phyloP scores from a whole-genome alignment of 495 filamentous ascomycete genomes.

The Annulohypoxylon maeteangense region DNA sequence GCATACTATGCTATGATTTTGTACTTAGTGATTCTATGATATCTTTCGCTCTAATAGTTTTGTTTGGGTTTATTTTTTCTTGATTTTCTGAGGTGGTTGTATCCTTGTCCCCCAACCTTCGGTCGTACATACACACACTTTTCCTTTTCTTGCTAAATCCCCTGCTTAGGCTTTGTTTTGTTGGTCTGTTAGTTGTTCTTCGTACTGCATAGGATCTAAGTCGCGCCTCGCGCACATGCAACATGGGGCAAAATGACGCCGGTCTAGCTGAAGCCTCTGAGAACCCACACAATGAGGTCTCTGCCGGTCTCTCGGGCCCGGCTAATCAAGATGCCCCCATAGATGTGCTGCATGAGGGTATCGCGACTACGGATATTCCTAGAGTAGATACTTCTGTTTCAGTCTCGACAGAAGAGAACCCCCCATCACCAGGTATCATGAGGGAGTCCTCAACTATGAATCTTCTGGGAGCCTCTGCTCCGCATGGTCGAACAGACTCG shows the following conservation, averaged over 20 bases:
- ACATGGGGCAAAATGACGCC: conserved; percentile 38
- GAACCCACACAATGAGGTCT: conserved; percentile 24
- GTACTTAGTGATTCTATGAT: conserved; percentile 29
- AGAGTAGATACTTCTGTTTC: conserved; percentile 29
- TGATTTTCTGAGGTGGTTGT: conserved; percentile 25
- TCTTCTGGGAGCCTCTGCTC: conserved; percentile 39
- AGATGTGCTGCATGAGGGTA: conserved; percentile 25
- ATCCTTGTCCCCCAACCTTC: conserved; percentile 15
- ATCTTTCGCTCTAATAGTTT: conserved; percentile 21
- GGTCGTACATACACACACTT: conserved; percentile 13
- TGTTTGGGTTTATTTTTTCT: conserved; percentile 28
- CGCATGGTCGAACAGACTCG: conserved; percentile 36
- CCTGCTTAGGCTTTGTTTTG: conserved; percentile 13
- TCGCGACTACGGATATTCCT: conserved; percentile 28
- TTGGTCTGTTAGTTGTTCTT: not conserved
- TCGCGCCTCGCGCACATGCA: conserved; percentile 25
- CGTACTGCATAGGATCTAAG: conserved; percentile 4
- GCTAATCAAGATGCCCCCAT: conserved; percentile 35
- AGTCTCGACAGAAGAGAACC: conserved; percentile 31
- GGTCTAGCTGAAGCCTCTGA: conserved; percentile 24
- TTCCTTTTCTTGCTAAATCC: conserved; percentile 20
- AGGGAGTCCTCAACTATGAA: conserved; percentile 37
- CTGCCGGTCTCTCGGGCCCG: conserved; percentile 16
- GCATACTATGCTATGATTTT: conserved; percentile 30
- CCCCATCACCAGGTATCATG: conserved; percentile 23